Percentiles rank a stretch among this genome's conserved stretches.
phyloP scores from a whole-genome alignment of 1,284 basidiomycete species.

The Tilletia indica region DNA sequence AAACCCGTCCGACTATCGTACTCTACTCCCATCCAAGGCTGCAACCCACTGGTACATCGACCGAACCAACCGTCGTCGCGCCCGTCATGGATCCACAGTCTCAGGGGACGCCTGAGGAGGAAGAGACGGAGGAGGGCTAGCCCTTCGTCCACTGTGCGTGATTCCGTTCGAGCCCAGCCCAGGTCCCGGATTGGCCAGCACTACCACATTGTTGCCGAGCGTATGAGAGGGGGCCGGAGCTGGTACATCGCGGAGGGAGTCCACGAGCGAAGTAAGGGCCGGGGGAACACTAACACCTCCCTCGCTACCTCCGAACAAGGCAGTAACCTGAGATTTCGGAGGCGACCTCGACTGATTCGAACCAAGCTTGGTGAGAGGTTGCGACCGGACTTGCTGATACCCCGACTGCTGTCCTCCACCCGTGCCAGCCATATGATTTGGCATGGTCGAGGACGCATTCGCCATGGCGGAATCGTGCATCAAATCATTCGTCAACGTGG shows the following conservation, averaged over 20 bases:
- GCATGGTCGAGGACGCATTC: no score
- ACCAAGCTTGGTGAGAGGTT: constrained; percentile 5
- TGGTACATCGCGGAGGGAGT: no score
- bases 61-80: not conserved
- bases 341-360: not conserved
- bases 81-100: no score
- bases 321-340: no score
- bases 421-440: no score
- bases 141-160: not conserved
- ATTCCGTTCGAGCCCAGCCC: not conserved
- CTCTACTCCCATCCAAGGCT: not conserved
- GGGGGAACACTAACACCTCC: no score
- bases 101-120: no score
- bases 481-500: no score
- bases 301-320: not conserved
- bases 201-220: no score
- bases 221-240: no score
- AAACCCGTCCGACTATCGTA: constrained; percentile 6
- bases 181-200: not conserved
- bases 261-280: no score
- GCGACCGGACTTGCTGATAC: constrained; percentile 10
- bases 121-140: not conserved
- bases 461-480: not conserved
- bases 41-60: not conserved
- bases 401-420: not conserved